A percentile compares a stretch with the other conserved stretches of the same genome.
These are phyloP conservation scores for Penicillium dipodomyicola DNA, from an alignment of 495 filamentous ascomycete species.

Conservation along the genomic window DNA sequence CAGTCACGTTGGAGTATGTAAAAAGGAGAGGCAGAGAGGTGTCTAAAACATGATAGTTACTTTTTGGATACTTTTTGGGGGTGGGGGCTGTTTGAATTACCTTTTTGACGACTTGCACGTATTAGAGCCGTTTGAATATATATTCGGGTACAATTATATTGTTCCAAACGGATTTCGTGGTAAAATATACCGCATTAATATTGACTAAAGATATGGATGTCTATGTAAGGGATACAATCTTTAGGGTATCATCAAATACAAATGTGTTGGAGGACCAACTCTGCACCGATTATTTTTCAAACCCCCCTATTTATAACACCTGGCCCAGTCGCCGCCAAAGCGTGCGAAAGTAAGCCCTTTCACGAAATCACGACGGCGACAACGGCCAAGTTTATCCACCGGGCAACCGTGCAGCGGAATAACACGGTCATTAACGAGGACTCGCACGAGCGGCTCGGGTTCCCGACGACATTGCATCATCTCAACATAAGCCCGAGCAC, in stretches of 20 bases:
- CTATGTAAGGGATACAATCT: not conserved
- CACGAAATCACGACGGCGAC: conserved; percentile 62
- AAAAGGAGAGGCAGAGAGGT: not conserved
- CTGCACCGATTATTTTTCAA: not conserved
- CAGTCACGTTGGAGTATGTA: conserved; percentile 6
- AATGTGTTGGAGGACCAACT: not conserved
- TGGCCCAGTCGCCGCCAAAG: conserved; percentile 65
- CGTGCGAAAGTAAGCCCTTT: conserved; percentile 68
- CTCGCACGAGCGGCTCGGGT: conserved; percentile 62
- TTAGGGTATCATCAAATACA: conserved; percentile 1
- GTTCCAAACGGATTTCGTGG: not conserved
- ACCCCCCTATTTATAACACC: conserved; percentile 52
- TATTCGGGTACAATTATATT: conserved; percentile 1
- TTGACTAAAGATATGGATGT: not conserved
- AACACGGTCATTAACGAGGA: conserved; percentile 80
- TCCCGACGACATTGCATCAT: conserved; percentile 65
- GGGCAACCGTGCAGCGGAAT: conserved; percentile 65
- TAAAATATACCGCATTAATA: not conserved
- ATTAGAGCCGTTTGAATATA: conserved; percentile 2
- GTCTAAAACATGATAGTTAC: not conserved
- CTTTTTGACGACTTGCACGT: not conserved
- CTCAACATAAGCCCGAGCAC: conserved; percentile 73
- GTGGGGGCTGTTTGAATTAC: conserved; percentile 13
- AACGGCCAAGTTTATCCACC: conserved; percentile 65
- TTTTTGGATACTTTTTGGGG: not conserved